Percentiles rank a stretch among this genome's conserved stretches.
Conservation (phyloP, 441 rosid genomes). For the Corymbia calophylla region DNA sequence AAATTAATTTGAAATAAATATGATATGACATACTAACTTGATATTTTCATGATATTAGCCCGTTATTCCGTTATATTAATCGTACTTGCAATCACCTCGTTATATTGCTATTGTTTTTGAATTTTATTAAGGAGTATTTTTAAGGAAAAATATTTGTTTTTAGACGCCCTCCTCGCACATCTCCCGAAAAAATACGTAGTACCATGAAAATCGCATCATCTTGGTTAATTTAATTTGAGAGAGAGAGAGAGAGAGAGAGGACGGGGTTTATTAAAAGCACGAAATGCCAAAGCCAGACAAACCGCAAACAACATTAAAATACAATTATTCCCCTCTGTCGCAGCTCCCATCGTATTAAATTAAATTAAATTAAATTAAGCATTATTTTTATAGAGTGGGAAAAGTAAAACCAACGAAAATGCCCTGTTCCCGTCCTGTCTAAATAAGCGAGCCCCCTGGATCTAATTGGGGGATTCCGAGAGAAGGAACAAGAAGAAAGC, state of each 20-base stretch:
- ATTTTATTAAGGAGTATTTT: not conserved
- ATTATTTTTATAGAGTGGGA: not conserved
- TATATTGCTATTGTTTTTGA: rapidly evolving
- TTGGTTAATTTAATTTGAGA: too few relatives aligned
- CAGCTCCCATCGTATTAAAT: not conserved
- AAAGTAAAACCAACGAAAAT: not conserved
- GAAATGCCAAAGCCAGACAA: not conserved
- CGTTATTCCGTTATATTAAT: not conserved
- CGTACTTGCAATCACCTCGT: rapidly evolving
- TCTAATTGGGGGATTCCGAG: not conserved
- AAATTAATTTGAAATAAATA: too few relatives aligned
- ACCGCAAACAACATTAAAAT: not conserved
- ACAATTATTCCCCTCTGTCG: not conserved
- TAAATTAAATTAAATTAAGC: not conserved
- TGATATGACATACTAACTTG: rapidly evolving
- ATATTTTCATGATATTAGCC: not conserved
- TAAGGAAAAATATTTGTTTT: too few relatives aligned
- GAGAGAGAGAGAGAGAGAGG: too few relatives aligned
- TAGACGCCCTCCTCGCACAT: rapidly evolving
- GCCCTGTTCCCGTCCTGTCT: not conserved
- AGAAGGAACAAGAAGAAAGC: not conserved
- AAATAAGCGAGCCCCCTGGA: not conserved
- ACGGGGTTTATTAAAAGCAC: not conserved
- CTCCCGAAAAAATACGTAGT: rapidly evolving
- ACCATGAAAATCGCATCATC: rapidly evolving